Evolutionary conservation across 257 asterid species (phyloP), one percentile per base, ranked within the genome.

Genomic region (Paulownia fortunei): DNA sequence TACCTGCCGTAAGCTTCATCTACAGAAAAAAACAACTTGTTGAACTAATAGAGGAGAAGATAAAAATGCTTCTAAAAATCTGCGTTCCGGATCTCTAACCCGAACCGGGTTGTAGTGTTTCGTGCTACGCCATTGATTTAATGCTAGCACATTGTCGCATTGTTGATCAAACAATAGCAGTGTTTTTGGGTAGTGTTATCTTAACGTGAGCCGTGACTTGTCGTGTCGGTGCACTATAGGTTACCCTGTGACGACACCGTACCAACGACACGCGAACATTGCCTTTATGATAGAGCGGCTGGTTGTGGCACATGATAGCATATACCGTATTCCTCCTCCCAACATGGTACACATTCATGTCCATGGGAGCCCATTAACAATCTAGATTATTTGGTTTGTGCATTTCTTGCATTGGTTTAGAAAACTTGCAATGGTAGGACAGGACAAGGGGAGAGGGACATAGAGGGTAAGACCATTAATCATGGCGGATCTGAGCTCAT

Each of bases 171-270:
- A 49, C 23, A 27, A 8, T 18, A 34, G 36, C 58, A 21, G 69
- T 15, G 75, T 3, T 36, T 23, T 39, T 55, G 11, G 47, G 63
- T 11, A 10, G 44, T 30, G 46, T 75, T 61, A 7, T 59, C 36
- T 44, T 26, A 61, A 23, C 42, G 58, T 27, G 58, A 41, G 79
- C 11, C 19, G n/a, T n/a, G n/a, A n/a, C n/a, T 1, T 8, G 47
- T 21, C 1, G 54, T 56, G 69, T 58, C 46, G 37, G 74, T 69
- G 74, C 60, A 69, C 74, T 5, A 15, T 23, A 36, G 70, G n/a
- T n/a, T 32, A 65, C 4, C 37, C 19, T 11, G 65, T 12, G 37
- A 39, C 34, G 8, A 23, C 8, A 66, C 9, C n/a, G n/a, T n/a
- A n/a, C n/a, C n/a, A n/a, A n/a, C n/a, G n/a, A 37, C 27, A 41